A percentile compares a stretch with the other conserved stretches of the same genome.
Evolutionary conservation across 2,329 filamentous ascomycete species (phyloP).

Genomic region (Aspergillus sp.): DNA sequence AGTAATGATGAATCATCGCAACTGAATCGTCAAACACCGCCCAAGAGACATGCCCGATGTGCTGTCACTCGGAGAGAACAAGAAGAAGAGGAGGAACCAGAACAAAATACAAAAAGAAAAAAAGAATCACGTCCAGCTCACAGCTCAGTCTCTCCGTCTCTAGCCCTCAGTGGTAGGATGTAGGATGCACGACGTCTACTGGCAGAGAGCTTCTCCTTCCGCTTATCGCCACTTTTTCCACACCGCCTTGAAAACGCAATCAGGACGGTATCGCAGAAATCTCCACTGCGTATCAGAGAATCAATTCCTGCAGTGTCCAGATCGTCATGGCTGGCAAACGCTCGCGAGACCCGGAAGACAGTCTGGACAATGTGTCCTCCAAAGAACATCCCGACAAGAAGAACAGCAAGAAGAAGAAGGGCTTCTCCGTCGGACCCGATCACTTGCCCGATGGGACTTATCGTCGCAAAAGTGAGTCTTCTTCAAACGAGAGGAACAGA

Average conservation of each 20-base stretch:
- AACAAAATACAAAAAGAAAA: too few relatives aligned
- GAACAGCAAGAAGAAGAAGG: constrained; percentile 52
- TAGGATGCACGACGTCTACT: too few relatives aligned
- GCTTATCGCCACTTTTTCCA: not conserved
- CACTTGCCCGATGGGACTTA: constrained; percentile 87
- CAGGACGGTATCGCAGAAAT: not conserved
- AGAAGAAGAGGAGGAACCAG: too few relatives aligned
- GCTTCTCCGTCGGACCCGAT: constrained; percentile 78
- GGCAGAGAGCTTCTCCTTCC: not conserved
- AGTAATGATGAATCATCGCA: too few relatives aligned
- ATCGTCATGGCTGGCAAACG: constrained; percentile 54
- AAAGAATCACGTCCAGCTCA: too few relatives aligned
- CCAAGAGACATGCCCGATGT: too few relatives aligned
- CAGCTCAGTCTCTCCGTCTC: too few relatives aligned
- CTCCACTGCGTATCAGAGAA: too few relatives aligned
- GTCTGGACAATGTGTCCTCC: constrained; percentile 41
- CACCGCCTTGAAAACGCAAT: not conserved
- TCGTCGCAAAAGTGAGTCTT: constrained; percentile 60
- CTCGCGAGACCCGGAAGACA: constrained; percentile 40
- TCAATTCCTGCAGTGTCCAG: not conserved
- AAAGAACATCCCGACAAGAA: constrained; percentile 38
- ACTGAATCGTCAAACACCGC: too few relatives aligned
- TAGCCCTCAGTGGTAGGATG: too few relatives aligned
- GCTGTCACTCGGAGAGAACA: too few relatives aligned
- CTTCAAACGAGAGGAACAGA: too few relatives aligned